Conservation (phyloP, 83 land plant genomes). For the Larix sibirica region DNA sequence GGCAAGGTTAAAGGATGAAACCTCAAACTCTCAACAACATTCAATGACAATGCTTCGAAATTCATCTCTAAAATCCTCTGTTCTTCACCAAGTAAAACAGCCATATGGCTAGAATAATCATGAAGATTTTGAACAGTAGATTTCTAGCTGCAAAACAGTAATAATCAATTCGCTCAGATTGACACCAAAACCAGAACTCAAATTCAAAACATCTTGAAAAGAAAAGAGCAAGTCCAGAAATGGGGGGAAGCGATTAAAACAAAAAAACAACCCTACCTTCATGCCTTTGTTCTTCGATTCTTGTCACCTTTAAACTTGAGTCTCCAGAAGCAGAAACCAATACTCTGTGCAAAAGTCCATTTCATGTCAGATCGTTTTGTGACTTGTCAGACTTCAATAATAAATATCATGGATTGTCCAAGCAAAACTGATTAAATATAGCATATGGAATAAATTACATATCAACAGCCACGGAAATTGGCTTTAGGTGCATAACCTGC, state of each 20-base stretch:
- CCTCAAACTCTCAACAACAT: background rate
- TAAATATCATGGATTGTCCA: background rate
- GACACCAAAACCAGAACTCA: background rate
- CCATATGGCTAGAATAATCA: slow-evolving; percentile 20
- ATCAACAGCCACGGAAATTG: background rate
- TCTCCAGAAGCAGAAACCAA: slow-evolving; percentile 64
- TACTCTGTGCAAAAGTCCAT: slow-evolving; percentile 30
- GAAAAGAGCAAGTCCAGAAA: background rate
- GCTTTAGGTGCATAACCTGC: background rate
- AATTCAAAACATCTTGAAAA: background rate
- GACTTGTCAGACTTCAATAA: background rate
- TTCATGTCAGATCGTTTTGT: background rate
- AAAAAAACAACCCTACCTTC: slow-evolving; percentile 25
- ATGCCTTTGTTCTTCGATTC: slow-evolving; percentile 27
- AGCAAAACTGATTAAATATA: background rate
- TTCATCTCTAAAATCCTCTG: background rate
- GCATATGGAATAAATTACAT: background rate
- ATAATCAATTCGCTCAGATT: background rate
- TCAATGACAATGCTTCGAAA: background rate
- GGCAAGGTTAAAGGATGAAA: background rate
- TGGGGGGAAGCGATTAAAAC: background rate
- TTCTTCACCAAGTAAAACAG: slow-evolving; percentile 7
- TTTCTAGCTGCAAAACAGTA: slow-evolving; percentile 16
- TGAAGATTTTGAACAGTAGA: slow-evolving; percentile 1
- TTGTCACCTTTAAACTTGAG: slow-evolving; percentile 60